phyloP scores from a whole-genome alignment of 768 basidiomycete genomes.

The Rhodotorula toruloides region DNA sequence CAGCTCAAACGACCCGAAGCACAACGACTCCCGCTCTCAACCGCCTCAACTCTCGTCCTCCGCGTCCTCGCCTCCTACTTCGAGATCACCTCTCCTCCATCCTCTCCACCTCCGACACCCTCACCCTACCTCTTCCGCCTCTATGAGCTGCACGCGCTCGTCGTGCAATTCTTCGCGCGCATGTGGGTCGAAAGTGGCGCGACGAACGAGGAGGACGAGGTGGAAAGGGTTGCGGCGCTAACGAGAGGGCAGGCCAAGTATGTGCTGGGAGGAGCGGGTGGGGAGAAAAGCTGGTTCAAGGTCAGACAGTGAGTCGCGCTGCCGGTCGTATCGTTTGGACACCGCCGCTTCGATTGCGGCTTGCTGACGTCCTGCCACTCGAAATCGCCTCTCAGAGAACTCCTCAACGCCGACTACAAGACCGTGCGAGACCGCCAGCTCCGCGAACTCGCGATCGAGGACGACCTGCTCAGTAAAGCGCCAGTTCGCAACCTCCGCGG shows the following conservation, averaged over 20 bases:
- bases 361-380: too few relatives aligned
- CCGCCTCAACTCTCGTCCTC: conserved; percentile 77
- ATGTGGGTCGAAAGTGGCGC: conserved; percentile 90
- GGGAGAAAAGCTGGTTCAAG: conserved; percentile 70
- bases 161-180: conserved; percentile 77
- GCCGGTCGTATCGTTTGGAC: neutral
- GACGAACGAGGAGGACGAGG: conserved; percentile 58
- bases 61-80: conserved; percentile 78
- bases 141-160: conserved; percentile 70
- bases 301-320: conserved; percentile 55
- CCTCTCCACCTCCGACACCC: conserved; percentile 68
- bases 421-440: conserved; percentile 74
- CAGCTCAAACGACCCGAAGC: conserved; percentile 69
- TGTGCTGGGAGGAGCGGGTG: conserved; percentile 61
- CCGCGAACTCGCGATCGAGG: conserved; percentile 81
- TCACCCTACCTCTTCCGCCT: conserved; percentile 86
- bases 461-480: conserved; percentile 76
- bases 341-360: too few relatives aligned
- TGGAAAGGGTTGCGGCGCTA: conserved; percentile 68
- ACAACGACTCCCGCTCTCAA: conserved; percentile 74
- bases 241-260: conserved; percentile 80
- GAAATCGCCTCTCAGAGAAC: conserved; percentile 14
- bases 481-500: conserved; percentile 77
- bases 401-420: conserved; percentile 30
- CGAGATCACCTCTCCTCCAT: conserved; percentile 64